A percentile compares a stretch with the other conserved stretches of the same genome.
Evolutionary conservation across 139 green algal species (phyloP).

Genomic region (Asterochloris sp.): DNA sequence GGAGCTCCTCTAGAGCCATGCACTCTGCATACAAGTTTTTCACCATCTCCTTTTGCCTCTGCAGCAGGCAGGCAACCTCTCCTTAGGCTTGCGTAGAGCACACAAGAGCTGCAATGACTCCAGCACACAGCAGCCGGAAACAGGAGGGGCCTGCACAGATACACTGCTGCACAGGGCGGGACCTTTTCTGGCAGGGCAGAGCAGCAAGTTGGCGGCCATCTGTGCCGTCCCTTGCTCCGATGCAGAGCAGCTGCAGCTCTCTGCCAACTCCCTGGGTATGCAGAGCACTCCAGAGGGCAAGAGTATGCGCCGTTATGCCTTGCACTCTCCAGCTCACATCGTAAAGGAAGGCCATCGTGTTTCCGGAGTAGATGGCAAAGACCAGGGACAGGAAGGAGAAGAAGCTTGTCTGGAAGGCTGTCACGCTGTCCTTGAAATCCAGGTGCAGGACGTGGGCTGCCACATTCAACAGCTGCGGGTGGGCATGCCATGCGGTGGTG

Average conservation of each 20-base stretch:
- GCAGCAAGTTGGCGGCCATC: no score
- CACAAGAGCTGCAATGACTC: no score
- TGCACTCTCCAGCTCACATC: conserved; percentile 16
- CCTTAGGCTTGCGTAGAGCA: no score
- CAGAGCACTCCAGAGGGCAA: no score
- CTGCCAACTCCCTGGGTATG: no score
- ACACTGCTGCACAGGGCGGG: no score
- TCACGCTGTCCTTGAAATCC: conserved; percentile 38
- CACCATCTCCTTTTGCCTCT: conserved; percentile 33
- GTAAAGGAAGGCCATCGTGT: conserved; percentile 36
- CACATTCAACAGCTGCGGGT: conserved; percentile 27
- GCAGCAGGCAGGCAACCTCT: not conserved
- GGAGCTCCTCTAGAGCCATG: conserved; percentile 32
- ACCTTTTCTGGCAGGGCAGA: no score
- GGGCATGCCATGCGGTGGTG: conserved; percentile 17
- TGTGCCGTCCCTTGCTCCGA: no score
- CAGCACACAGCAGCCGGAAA: no score
- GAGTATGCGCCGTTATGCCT: not conserved
- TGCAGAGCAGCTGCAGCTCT: no score
- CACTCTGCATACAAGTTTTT: conserved; percentile 27
- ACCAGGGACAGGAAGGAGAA: conserved; percentile 33
- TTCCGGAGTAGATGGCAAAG: conserved; percentile 34
- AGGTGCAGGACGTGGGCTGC: conserved; percentile 30
- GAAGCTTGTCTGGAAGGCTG: conserved; percentile 33
- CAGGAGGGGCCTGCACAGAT: no score